phyloP scores from a whole-genome alignment of 345 rosid genomes.

The Eucalyptus cladocalyx region DNA sequence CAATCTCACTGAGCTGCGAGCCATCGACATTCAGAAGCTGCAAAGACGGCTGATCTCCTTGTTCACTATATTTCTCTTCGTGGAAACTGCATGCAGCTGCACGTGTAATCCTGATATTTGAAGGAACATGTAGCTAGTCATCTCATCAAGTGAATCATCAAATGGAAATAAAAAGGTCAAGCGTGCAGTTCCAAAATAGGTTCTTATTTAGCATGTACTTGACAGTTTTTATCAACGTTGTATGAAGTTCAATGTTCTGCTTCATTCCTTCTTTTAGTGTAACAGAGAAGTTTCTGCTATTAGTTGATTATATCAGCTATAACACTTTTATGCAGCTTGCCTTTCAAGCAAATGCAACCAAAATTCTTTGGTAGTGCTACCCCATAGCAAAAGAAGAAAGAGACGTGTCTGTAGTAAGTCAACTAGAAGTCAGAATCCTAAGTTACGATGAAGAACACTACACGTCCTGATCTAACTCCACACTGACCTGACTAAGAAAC shows the following conservation, averaged over 20 bases:
- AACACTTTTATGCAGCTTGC: neutral
- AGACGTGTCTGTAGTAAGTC: neutral
- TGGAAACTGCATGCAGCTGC: neutral
- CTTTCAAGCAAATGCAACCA: neutral
- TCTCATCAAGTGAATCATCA: neutral
- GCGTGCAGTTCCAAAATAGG: neutral
- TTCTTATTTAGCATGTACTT: no score
- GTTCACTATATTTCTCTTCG: no score
- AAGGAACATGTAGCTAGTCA: neutral
- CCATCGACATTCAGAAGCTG: no score
- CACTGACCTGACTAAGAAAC: neutral
- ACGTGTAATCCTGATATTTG: neutral
- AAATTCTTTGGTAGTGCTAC: neutral
- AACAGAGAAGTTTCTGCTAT: no score
- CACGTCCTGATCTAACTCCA: neutral
- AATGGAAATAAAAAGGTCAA: neutral
- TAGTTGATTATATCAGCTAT: no score
- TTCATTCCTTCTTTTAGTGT: no score
- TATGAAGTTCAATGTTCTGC: no score
- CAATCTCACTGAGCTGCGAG: no score
- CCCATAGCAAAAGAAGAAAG: neutral
- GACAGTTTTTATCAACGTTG: no score
- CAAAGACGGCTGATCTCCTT: no score
- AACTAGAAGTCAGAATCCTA: neutral
- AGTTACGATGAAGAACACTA: neutral